A percentile compares a stretch with the other conserved stretches of the same genome.
Evolutionary conservation across 768 basidiomycete genomes (phyloP).

Genomic region (Suillus weaverae): DNA sequence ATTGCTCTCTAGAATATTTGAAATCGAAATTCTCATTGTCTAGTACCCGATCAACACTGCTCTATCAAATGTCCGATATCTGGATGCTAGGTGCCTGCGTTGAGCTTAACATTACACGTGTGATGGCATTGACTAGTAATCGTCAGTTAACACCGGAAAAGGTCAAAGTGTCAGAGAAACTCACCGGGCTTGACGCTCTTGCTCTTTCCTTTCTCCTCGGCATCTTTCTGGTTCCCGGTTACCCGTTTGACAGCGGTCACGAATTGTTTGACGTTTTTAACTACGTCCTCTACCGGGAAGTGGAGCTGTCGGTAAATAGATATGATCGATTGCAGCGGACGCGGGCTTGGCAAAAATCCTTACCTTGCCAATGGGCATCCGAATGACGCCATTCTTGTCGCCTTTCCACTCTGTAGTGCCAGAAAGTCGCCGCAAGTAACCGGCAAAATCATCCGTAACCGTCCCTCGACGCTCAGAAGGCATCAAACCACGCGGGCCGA

Average conservation of each 20-base stretch:
- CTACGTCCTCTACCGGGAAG: constrained; percentile 73
- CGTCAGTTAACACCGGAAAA: constrained; percentile 4
- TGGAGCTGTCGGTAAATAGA: constrained; percentile 50
- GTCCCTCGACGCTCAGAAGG: constrained; percentile 93
- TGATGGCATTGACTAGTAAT: constrained; percentile 65
- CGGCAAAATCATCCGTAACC: constrained; percentile 85
- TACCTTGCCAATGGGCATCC: constrained; percentile 79
- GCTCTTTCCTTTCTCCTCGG: constrained; percentile 35
- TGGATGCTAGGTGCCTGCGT: constrained; percentile 88
- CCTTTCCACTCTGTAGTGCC: constrained; percentile 93
- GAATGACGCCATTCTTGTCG: constrained; percentile 82
- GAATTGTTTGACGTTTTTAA: constrained; percentile 78
- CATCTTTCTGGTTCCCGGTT: constrained; percentile 66
- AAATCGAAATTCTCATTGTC: background rate
- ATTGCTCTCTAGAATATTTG: background rate
- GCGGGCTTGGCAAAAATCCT: constrained; percentile 18
- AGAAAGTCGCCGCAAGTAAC: constrained; percentile 75
- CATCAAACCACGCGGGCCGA: constrained; percentile 93
- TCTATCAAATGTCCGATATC: constrained; percentile 67
- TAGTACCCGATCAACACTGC: constrained; percentile 6
- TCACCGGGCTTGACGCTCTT: constrained; percentile 48
- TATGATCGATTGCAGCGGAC: background rate
- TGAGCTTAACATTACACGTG: constrained; percentile 82
- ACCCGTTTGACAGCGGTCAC: constrained; percentile 70
- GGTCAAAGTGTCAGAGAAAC: constrained; percentile 8